These are phyloP conservation scores for Kwoniella pini DNA, from an alignment of 768 basidiomycete species.

Conservation along the genomic window DNA sequence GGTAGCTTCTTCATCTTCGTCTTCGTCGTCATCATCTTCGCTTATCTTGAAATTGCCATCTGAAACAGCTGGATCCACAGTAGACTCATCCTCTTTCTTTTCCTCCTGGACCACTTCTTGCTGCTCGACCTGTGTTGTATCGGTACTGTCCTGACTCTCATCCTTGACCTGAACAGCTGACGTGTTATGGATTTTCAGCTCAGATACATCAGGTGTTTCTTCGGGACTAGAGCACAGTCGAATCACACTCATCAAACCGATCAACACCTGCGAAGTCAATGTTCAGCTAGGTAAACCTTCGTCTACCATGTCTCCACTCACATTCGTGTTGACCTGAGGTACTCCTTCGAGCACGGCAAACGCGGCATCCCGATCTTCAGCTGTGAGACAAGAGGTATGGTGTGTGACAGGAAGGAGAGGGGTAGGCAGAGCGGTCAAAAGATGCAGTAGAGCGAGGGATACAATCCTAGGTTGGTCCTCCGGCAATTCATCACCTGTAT, in stretches of 20 bases:
- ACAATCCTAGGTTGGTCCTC: neutral
- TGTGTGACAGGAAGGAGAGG: conserved; percentile 30
- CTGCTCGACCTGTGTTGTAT: neutral
- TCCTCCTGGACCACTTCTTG: neutral
- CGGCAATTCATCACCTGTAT: conserved; percentile 17
- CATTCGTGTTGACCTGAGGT: conserved; percentile 41
- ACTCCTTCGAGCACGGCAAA: conserved; percentile 43
- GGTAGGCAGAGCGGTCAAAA: conserved; percentile 29
- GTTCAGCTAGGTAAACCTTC: too few relatives aligned
- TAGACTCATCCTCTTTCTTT: neutral
- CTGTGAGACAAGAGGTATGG: conserved; percentile 25
- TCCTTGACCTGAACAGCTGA: neutral
- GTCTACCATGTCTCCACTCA: conserved; percentile 27
- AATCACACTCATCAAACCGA: conserved; percentile 40
- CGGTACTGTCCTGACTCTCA: neutral
- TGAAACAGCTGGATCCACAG: too few relatives aligned
- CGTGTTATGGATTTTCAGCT: neutral
- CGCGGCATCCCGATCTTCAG: conserved; percentile 39
- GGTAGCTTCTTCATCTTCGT: conserved; percentile 1
- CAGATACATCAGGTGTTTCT: neutral
- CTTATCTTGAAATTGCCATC: neutral
- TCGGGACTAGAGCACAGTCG: conserved; percentile 23
- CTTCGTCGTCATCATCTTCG: neutral
- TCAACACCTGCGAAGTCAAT: conserved; percentile 21
- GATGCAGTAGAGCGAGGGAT: conserved; percentile 26